These are phyloP conservation scores for Fusarium staphyleae DNA, from an alignment of 2,329 filamentous ascomycete species.

Conservation along the genomic window DNA sequence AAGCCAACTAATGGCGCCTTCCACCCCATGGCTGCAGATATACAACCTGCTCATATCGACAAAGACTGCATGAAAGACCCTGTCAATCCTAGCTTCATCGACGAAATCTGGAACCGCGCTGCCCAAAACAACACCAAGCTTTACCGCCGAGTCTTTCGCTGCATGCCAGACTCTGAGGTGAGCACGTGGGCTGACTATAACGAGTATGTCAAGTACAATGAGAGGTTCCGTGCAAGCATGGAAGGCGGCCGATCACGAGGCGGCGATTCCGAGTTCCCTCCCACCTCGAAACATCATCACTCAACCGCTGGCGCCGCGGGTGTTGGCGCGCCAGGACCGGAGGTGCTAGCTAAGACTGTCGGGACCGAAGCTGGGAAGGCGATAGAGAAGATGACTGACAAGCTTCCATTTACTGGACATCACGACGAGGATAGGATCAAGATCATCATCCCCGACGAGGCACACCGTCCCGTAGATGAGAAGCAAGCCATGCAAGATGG, in stretches of 20 bases:
- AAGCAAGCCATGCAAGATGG: slow-evolving; percentile 48
- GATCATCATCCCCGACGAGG: slow-evolving; percentile 45
- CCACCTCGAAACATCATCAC: slow-evolving; percentile 43
- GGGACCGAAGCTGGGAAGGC: slow-evolving; percentile 47
- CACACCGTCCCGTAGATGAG: slow-evolving; percentile 47
- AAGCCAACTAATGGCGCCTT: slow-evolving; percentile 54
- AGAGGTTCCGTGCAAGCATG: slow-evolving; percentile 76
- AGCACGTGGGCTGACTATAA: slow-evolving; percentile 93
- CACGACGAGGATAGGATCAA: slow-evolving; percentile 44
- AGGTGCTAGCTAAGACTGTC: slow-evolving; percentile 47
- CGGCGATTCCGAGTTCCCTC: slow-evolving; percentile 59
- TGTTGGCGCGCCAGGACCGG: slow-evolving; percentile 53
- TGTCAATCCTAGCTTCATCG: slow-evolving; percentile 79
- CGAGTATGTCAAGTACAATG: slow-evolving; percentile 78
- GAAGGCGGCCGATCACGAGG: slow-evolving; percentile 58
- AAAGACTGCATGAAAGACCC: slow-evolving; percentile 97
- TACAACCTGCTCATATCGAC: slow-evolving; percentile 76
- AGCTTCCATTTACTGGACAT: slow-evolving; percentile 28
- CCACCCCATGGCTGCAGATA: slow-evolving; percentile 68
- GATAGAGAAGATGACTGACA: slow-evolving; percentile 41
- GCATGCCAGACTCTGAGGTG: slow-evolving; percentile 95
- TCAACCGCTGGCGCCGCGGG: slow-evolving; percentile 50
- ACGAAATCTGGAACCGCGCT: slow-evolving; percentile 85
- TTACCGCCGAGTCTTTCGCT: slow-evolving; percentile 91
- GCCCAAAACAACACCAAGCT: slow-evolving; percentile 96